These are phyloP conservation scores for Rhodotorula sphaerocarpa DNA, from an alignment of 768 basidiomycete species.

Conservation along the genomic window DNA sequence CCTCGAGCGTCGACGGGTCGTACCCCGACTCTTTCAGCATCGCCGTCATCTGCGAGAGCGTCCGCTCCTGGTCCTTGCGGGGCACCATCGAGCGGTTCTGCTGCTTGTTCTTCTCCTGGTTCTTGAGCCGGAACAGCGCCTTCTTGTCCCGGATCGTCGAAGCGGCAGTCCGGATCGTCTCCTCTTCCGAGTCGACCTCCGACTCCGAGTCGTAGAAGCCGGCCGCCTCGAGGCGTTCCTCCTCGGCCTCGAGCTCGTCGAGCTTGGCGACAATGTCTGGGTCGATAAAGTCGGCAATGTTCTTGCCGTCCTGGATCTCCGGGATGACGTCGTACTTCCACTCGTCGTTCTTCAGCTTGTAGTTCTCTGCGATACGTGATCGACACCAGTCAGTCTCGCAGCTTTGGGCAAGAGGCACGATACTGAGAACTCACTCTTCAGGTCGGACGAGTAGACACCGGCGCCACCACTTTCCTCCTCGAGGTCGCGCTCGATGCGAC, in stretches of 20 bases:
- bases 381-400: neutral
- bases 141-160: constrained; percentile 54
- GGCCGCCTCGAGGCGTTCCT: constrained; percentile 84
- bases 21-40: constrained; percentile 80
- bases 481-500: constrained; percentile 64
- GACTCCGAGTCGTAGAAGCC: constrained; percentile 90
- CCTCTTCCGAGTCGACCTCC: constrained; percentile 69
- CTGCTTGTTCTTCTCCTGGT: constrained; percentile 71
- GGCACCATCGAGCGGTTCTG: constrained; percentile 76
- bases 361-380: constrained; percentile 67
- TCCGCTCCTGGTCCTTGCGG: constrained; percentile 56
- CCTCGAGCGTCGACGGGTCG: constrained; percentile 77
- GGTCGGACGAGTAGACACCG: constrained; percentile 81
- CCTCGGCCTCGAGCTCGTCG: constrained; percentile 92
- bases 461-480: constrained; percentile 81
- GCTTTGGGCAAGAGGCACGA: neutral
- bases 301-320: constrained; percentile 98
- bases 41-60: constrained; percentile 64
- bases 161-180: constrained; percentile 56
- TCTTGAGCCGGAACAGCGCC: constrained; percentile 43
- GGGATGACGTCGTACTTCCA: constrained; percentile 98
- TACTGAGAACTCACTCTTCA: constrained; percentile 60
- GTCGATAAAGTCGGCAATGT: constrained; percentile 96
- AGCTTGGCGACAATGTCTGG: constrained; percentile 94
- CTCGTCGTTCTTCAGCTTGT: constrained; percentile 73